phyloP scores from a whole-genome alignment of 2,329 filamentous ascomycete species.

The Monilinia fructigena region DNA sequence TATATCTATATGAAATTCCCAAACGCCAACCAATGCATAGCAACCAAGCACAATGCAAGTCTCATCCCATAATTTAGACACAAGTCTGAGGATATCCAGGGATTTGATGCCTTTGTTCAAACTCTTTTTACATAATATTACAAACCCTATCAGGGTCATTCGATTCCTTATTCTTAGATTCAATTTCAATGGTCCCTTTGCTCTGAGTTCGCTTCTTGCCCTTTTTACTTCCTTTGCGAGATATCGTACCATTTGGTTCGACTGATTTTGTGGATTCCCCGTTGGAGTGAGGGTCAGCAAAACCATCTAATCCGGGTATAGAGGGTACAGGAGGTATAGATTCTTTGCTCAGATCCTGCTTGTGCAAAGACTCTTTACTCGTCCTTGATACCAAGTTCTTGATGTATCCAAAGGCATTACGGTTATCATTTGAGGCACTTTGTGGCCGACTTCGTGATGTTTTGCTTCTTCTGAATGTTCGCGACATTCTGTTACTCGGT shows the following conservation, averaged over 20 bases:
- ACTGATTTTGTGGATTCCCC: slow-evolving; percentile 13
- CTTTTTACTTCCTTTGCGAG: slow-evolving; percentile 22
- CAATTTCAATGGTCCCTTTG: slow-evolving; percentile 28
- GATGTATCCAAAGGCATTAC: slow-evolving; percentile 55
- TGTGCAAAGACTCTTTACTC: slow-evolving; percentile 37
- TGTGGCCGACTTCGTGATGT: slow-evolving; percentile 53
- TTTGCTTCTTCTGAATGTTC: slow-evolving; percentile 56
- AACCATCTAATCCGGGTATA: slow-evolving; percentile 16
- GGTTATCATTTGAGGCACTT: slow-evolving; percentile 58
- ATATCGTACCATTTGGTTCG: background rate
- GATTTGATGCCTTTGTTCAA: background rate
- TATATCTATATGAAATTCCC: background rate
- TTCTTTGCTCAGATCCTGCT: slow-evolving; percentile 22
- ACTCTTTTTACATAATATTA: slow-evolving; percentile 45
- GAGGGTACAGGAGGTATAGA: slow-evolving; percentile 7
- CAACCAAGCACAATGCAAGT: background rate
- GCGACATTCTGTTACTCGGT: slow-evolving; percentile 54
- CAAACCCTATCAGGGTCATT: slow-evolving; percentile 49
- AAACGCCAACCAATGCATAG: slow-evolving; percentile 15
- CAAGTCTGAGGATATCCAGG: background rate
- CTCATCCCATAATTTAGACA: slow-evolving; percentile 1
- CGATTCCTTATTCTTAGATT: slow-evolving; percentile 33
- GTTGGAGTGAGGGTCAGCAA: slow-evolving; percentile 23
- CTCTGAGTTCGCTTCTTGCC: slow-evolving; percentile 35
- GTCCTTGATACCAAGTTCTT: slow-evolving; percentile 43